Evolutionary conservation across 805 yeast genomes (phyloP).

Genomic region (Ascoidea tarda): DNA sequence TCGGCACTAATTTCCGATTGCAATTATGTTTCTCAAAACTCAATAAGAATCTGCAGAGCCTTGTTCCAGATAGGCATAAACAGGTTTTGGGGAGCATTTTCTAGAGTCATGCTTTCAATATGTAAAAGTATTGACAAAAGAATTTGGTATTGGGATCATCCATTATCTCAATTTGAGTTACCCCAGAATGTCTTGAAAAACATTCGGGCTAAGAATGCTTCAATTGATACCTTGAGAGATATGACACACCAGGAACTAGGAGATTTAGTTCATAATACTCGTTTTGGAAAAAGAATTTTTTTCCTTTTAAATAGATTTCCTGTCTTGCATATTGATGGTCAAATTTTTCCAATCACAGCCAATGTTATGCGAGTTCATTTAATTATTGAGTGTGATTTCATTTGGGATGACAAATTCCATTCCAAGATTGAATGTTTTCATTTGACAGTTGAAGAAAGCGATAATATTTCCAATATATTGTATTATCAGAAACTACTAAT

Average conservation of each 20-base stretch:
- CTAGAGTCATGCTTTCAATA: constrained; percentile 59
- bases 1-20: constrained; percentile 78
- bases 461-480: constrained; percentile 43
- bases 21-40: constrained; percentile 89
- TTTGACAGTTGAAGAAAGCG: constrained; percentile 85
- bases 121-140: constrained; percentile 80
- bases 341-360: constrained; percentile 77
- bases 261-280: constrained; percentile 71
- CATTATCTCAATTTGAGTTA: constrained; percentile 74
- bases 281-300: constrained; percentile 54
- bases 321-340: constrained; percentile 55
- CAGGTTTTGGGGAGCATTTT: constrained; percentile 80
- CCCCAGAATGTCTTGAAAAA: constrained; percentile 51
- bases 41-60: constrained; percentile 88
- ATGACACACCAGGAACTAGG: constrained; percentile 71
- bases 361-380: constrained; percentile 77
- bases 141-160: constrained; percentile 85
- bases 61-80: constrained; percentile 76
- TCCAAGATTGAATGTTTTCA: constrained; percentile 82
- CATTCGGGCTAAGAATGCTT: constrained; percentile 47
- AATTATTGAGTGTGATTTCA: constrained; percentile 57
- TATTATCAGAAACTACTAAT: constrained; percentile 76
- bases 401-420: constrained; percentile 74
- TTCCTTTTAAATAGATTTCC: constrained; percentile 64
- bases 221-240: constrained; percentile 61